phyloP scores from a whole-genome alignment of 306 rosid genomes.

The Inga laurina region DNA sequence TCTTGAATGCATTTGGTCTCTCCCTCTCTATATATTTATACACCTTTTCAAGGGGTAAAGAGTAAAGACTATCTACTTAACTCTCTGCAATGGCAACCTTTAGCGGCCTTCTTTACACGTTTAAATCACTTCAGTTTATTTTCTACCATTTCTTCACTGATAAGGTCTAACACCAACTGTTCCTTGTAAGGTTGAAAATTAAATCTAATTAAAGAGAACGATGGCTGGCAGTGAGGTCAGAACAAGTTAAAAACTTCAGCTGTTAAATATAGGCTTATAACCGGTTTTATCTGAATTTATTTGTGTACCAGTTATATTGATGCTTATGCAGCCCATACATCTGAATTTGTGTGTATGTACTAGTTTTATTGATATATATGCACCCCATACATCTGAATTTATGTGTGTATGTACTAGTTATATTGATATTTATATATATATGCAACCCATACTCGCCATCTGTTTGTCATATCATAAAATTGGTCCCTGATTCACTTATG shows the following conservation, averaged over 20 bases:
- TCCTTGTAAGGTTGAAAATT: neutral
- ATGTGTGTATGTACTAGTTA: slow-evolving; percentile 5
- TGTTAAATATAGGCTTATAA: neutral
- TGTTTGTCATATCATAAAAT: slow-evolving; percentile 21
- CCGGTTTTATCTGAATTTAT: neutral
- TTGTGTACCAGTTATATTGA: slow-evolving; percentile 4
- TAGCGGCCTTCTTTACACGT: neutral
- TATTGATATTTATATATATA: slow-evolving; percentile 15
- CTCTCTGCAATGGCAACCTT: neutral
- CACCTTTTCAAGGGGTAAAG: neutral
- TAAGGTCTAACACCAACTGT: neutral
- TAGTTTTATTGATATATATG: slow-evolving; percentile 14
- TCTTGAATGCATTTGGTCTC: neutral
- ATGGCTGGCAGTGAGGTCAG: neutral
- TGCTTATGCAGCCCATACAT: slow-evolving; percentile 12
- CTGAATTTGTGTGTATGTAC: neutral
- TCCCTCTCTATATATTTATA: too few species aligned
- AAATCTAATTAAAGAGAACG: neutral
- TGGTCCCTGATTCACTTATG: slow-evolving; percentile 24
- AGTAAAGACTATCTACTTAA: neutral
- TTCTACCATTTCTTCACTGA: neutral
- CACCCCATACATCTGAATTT: neutral
- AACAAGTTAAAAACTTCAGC: neutral
- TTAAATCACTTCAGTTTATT: neutral
- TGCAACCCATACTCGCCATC: slow-evolving; percentile 14